Conservation (phyloP, 2,329 filamentous ascomycete species). For the Dissoconium aciculare region DNA sequence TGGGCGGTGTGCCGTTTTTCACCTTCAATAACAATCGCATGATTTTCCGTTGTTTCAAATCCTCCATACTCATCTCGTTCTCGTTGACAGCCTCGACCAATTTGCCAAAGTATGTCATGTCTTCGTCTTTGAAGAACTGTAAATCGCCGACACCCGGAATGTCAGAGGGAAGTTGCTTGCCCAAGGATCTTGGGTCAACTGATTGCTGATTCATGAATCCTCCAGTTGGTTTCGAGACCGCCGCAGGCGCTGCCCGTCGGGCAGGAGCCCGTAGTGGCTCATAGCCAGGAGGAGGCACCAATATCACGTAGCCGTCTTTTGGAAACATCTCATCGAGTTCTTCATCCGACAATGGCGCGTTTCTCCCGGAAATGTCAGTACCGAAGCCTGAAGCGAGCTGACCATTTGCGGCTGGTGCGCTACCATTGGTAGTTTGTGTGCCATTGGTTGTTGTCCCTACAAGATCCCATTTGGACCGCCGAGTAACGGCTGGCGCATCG, state of each 20-base stretch:
- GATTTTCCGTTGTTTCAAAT: slow-evolving; percentile 95
- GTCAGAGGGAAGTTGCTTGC: slow-evolving; percentile 84
- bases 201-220: slow-evolving; percentile 98
- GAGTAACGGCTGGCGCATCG: slow-evolving; percentile 51
- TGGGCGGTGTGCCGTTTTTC: slow-evolving; percentile 96
- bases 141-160: slow-evolving; percentile 92
- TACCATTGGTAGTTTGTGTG: slow-evolving; percentile 53
- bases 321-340: slow-evolving; percentile 86
- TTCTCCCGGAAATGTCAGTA: slow-evolving; percentile 64
- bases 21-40: slow-evolving; percentile 94
- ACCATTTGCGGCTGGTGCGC: slow-evolving; percentile 55
- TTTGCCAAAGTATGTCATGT: slow-evolving; percentile 98
- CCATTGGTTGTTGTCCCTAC: slow-evolving; percentile 53
- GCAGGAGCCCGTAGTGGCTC: slow-evolving; percentile 65
- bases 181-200: slow-evolving; percentile 64
- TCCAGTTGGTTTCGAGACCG: slow-evolving; percentile 48
- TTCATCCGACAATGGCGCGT: slow-evolving; percentile 76
- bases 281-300: slow-evolving; percentile 83
- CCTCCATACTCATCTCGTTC: slow-evolving; percentile 79
- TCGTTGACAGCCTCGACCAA: slow-evolving; percentile 89
- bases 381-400: slow-evolving; percentile 51
- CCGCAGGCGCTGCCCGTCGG: slow-evolving; percentile 59
- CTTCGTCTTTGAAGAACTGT: slow-evolving; percentile 96
- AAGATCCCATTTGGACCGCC: slow-evolving; percentile 83
- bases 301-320: slow-evolving; percentile 78